These are phyloP conservation scores for Chrysoporthe cubensis DNA, from an alignment of 2,329 filamentous ascomycete species.

Conservation along the genomic window DNA sequence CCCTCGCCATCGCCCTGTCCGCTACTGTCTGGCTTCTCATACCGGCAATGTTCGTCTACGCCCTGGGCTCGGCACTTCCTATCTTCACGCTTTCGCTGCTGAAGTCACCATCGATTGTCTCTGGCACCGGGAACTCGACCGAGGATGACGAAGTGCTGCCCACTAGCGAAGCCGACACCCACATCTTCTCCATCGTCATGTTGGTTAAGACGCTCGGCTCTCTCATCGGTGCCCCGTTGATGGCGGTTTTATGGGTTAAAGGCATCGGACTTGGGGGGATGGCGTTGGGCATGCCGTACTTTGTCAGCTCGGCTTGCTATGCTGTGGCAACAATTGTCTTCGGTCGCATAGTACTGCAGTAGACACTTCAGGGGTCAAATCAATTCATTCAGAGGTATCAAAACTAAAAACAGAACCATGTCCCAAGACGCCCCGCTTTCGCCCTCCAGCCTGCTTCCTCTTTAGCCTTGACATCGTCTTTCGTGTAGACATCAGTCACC, in stretches of 20 bases:
- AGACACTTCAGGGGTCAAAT: neutral
- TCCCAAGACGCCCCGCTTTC: constrained; percentile 10
- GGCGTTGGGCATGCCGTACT: constrained; percentile 45
- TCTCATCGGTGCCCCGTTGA: constrained; percentile 50
- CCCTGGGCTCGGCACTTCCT: constrained; percentile 52
- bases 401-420: constrained; percentile 23
- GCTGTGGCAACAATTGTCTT: constrained; percentile 41
- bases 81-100: constrained; percentile 54
- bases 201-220: constrained; percentile 53
- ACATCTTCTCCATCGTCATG: constrained; percentile 56
- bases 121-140: constrained; percentile 18
- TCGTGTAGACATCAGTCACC: constrained; percentile 32
- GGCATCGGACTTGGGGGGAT: constrained; percentile 45
- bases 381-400: neutral
- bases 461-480: constrained; percentile 21
- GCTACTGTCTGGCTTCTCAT: constrained; percentile 45
- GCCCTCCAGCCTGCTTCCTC: constrained; percentile 19
- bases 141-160: constrained; percentile 21
- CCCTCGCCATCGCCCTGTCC: constrained; percentile 47
- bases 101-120: constrained; percentile 47
- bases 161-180: constrained; percentile 40
- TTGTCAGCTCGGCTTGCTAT: constrained; percentile 46
- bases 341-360: constrained; percentile 14
- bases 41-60: constrained; percentile 50
- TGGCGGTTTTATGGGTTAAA: constrained; percentile 52